Percentiles rank a stretch among this genome's conserved stretches.
phyloP scores from a whole-genome alignment of 345 rosid species.

The Camelina sativa region DNA sequence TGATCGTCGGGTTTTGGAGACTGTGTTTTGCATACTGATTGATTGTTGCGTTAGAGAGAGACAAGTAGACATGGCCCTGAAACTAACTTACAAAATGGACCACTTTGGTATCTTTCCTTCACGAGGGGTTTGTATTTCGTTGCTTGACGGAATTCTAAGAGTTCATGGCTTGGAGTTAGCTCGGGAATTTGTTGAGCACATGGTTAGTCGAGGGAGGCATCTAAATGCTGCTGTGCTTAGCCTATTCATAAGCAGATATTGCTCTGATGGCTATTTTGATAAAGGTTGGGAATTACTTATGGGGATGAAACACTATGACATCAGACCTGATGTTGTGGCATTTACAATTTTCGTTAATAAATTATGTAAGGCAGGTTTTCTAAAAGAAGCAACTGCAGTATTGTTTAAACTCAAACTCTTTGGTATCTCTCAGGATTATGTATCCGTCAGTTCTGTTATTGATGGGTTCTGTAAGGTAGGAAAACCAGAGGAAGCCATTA shows the following conservation, averaged over 20 bases:
- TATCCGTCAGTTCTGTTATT: slow-evolving; percentile 50
- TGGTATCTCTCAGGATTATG: slow-evolving; percentile 53
- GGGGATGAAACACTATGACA: slow-evolving; percentile 50
- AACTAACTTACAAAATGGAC: slow-evolving; percentile 42
- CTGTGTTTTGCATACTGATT: slow-evolving; percentile 47
- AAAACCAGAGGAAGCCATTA: slow-evolving; percentile 49
- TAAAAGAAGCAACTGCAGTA: slow-evolving; percentile 51
- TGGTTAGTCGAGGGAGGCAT: slow-evolving; percentile 46
- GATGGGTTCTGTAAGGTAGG: slow-evolving; percentile 55
- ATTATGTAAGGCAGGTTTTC: slow-evolving; percentile 50
- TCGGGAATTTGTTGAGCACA: slow-evolving; percentile 50
- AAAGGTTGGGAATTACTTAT: slow-evolving; percentile 52
- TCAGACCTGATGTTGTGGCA: slow-evolving; percentile 53
- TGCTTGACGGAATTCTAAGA: slow-evolving; percentile 44
- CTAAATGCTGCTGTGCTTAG: slow-evolving; percentile 48
- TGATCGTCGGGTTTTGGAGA: slow-evolving; percentile 47
- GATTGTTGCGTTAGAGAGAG: slow-evolving; percentile 51
- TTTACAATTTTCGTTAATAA: slow-evolving; percentile 49
- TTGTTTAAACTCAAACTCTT: slow-evolving; percentile 50
- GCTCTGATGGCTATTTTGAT: slow-evolving; percentile 48
- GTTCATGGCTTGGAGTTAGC: slow-evolving; percentile 46
- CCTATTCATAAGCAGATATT: slow-evolving; percentile 46
- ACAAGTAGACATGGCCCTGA: slow-evolving; percentile 43
- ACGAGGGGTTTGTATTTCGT: slow-evolving; percentile 48
- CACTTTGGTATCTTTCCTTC: slow-evolving; percentile 50